Evolutionary conservation across 2,329 filamentous ascomycete species (phyloP), one percentile per base, ranked within the genome.

Genomic region (Fusarium burgessii): DNA sequence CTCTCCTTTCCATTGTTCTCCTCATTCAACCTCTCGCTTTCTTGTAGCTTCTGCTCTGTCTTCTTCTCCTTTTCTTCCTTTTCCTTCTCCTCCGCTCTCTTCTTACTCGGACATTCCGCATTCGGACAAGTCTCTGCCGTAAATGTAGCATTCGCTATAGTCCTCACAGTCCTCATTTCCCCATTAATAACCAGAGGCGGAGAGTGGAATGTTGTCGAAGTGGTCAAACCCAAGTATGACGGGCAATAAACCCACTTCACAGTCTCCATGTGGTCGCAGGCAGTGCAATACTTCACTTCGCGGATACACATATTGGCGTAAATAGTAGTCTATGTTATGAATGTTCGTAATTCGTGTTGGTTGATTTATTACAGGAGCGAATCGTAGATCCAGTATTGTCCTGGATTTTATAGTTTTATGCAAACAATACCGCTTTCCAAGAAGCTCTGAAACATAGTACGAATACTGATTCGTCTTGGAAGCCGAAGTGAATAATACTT

Each of bases 281-380:
- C 27, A 32, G 11, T 14, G 18, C 51, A 55, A 12, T 32, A 23
- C 23, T 18, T 25, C 14, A 23, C 29, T 11, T 33, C 23, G 15
- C 51, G 36, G 8, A 55, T 55, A 14, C 51, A 55, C 36, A 55
- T 45, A 4, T 4, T 14, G n/a, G 36, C 1, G 4, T 15, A 14
- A 13, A 6, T 2, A 6, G 8, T 2, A 10, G 9, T 41, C 10
- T 27, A n/a, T 0, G 4, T 4, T 1, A 4, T 5, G 11, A n/a
- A 12, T 1, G 6, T n/a, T 33, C 2, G 0, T 9, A 5, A 12
- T 17, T 7, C n/a, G 12, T 17, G 12, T 1, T 3, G 12, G 2
- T 12, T 4, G 23, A 3, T 1, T 2, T 25, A 6, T 25, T 8
- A 12, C 7, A n/a, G 3, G 6, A 25, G 5, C 6, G 13, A 29